These are phyloP conservation scores for Eucalyptus polybractea DNA, from an alignment of 345 rosid genomes.

Conservation along the genomic window DNA sequence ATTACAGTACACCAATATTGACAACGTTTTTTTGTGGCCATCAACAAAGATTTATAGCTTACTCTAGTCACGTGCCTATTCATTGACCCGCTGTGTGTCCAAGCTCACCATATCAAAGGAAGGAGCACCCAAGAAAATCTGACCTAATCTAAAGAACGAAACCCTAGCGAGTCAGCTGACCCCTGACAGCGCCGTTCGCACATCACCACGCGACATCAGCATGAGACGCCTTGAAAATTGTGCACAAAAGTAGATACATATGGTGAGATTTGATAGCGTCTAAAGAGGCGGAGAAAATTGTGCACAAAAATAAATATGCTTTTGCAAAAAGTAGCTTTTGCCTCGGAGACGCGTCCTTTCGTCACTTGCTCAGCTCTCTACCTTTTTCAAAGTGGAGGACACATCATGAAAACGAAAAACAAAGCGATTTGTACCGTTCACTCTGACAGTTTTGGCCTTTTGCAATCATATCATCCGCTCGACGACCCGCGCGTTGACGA, in stretches of 20 bases:
- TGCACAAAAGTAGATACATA: not conserved
- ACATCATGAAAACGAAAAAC: too few species aligned
- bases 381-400: too few species aligned
- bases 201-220: not conserved
- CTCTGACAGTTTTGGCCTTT: too few species aligned
- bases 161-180: not conserved
- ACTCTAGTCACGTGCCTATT: not conserved
- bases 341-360: rapidly evolving
- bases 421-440: too few species aligned
- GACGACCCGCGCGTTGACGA: too few species aligned
- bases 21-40: too few species aligned
- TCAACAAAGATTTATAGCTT: not conserved
- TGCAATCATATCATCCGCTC: too few species aligned
- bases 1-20: rapidly evolving
- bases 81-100: not conserved
- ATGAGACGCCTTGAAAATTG: too few species aligned
- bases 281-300: too few species aligned
- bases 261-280: not conserved
- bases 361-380: too few species aligned
- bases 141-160: not conserved
- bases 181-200: not conserved
- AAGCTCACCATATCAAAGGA: not conserved
- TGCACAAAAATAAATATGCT: too few species aligned
- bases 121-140: not conserved
- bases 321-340: too few species aligned